A percentile compares a stretch with the other conserved stretches of the same genome.
These are phyloP conservation scores for Diaporthe australafricana DNA, from an alignment of 2,329 filamentous ascomycete genomes.

Conservation along the genomic window DNA sequence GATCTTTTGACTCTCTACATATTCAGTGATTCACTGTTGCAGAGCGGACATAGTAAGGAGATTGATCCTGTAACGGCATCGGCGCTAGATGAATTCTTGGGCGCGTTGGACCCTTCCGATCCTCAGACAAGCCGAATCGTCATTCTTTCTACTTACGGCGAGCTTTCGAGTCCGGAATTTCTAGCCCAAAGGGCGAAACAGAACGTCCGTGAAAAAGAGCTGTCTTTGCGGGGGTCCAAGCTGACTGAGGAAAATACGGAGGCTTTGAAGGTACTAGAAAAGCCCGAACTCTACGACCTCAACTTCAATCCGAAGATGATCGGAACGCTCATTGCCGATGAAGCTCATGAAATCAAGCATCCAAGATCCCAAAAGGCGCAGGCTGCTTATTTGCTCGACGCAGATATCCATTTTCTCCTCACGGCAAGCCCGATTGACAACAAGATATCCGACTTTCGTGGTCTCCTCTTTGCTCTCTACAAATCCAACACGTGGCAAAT, in stretches of 20 bases:
- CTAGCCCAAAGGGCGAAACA: background rate
- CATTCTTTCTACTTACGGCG: background rate
- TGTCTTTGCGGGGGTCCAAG: background rate
- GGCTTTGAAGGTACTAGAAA: background rate
- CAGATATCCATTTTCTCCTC: constrained; percentile 21
- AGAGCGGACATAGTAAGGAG: background rate
- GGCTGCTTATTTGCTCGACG: constrained; percentile 5
- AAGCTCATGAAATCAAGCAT: constrained; percentile 26
- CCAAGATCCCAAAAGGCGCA: constrained; percentile 3
- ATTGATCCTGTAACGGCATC: background rate
- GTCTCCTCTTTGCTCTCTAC: constrained; percentile 25
- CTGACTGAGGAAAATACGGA: background rate
- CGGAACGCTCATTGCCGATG: constrained; percentile 21
- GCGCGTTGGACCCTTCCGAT: background rate
- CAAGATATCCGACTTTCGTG: constrained; percentile 22
- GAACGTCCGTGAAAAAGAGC: background rate
- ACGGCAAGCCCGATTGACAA: constrained; percentile 21
- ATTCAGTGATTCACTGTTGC: background rate
- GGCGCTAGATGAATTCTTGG: background rate
- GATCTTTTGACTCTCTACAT: background rate
- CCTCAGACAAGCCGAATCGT: background rate
- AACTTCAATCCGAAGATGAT: background rate
- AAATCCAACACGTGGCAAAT: background rate
- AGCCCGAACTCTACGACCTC: constrained; percentile 14
- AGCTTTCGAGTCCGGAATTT: background rate